Base-by-base conservation (phyloP, 2,329 filamentous ascomycete genomes). In the Emmonsiellopsis sp. region DNA sequence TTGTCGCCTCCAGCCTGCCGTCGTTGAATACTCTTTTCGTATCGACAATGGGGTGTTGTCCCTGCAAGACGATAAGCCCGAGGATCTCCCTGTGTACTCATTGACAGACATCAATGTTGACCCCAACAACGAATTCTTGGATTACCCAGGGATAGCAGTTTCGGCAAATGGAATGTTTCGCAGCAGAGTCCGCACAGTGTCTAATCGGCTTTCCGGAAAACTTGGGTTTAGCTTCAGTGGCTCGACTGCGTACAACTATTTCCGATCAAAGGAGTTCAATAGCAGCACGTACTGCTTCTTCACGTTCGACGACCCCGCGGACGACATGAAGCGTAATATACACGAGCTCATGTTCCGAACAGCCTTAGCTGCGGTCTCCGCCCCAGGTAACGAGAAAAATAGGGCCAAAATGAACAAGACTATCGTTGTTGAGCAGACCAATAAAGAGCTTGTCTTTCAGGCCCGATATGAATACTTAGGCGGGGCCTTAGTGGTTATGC, bases 311-410 rank as follows among this genome's bases (percentile, higher is more conserved):
- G 46, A 49, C 26, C 46, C 46, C 11, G 32, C 46, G 8, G 10
- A 49, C 10, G n/a, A 30, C n/a, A 49, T 49, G 20, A 10, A 11
- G 16, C 20, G 46, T 11, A 32, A 16, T 16, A 15, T 49, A 8
- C 46, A 49, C 11, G 46, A 49, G 46, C 8, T 49, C 13, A 49
- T 49, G 46, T 49, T 49, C 46, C 2, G 46, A 31, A 49, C n/a
- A 8, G 15, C 46, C 15, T 32, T 49, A 16, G 46, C 46, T 10
- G 46, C 46, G 10, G 26, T 26, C 9, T 38, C 35, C 9, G 35
- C 9, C 13, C 7, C 35, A 10, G 9, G 5, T 10, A 38, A n/a
- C 35, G 13, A 9, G 35, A 1, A 10, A 3, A 38, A 38, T 38
- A n/a, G 35, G 3, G 35, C 13, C 35, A 38, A n/a, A 38, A 38